Conservation (phyloP, 306 rosid genomes). For the Glycine soja region DNA sequence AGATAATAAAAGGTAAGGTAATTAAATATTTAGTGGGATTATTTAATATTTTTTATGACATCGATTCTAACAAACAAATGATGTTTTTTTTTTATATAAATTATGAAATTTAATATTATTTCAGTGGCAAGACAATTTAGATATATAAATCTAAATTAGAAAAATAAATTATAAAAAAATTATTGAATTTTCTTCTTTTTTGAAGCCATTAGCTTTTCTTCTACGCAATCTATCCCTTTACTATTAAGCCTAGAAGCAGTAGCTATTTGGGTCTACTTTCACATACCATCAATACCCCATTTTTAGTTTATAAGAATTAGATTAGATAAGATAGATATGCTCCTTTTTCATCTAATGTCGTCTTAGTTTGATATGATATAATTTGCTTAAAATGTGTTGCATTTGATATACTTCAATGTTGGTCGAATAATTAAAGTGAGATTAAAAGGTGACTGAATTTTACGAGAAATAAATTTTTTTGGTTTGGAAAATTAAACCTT, state of each 20-base stretch:
- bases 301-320: conserved; percentile 28
- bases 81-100: too few relatives aligned
- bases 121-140: neutral
- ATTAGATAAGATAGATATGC: conserved; percentile 30
- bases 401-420: conserved; percentile 13
- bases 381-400: conserved; percentile 3
- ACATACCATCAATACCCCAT: neutral
- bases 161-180: too few relatives aligned
- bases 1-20: neutral
- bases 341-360: conserved; percentile 4
- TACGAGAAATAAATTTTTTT: neutral
- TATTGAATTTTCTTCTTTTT: too few relatives aligned
- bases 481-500: neutral
- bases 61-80: too few relatives aligned
- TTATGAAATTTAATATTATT: too few relatives aligned
- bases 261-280: conserved; percentile 35
- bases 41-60: too few relatives aligned
- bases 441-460: conserved; percentile 10
- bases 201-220: too few relatives aligned
- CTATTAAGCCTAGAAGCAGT: conserved; percentile 22
- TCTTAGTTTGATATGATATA: conserved; percentile 3
- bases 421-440: neutral
- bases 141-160: too few relatives aligned
- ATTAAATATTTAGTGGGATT: too few relatives aligned
- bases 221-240: neutral